phyloP scores from a whole-genome alignment of 108 stramenopile species.

The Asterionellopsis glacialis region DNA sequence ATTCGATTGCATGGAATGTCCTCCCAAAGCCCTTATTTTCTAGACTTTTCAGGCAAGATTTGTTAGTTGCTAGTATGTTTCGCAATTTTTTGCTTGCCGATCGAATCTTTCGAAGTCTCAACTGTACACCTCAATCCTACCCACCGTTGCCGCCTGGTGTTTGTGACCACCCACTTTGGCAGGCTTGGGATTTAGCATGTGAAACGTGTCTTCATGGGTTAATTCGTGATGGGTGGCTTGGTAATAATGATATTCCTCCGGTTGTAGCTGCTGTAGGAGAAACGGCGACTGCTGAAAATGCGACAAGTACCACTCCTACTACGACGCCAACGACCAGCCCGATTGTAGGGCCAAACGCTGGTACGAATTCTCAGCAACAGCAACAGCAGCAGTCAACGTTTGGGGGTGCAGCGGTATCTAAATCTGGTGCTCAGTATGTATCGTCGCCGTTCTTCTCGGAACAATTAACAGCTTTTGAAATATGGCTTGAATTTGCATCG shows the following conservation, averaged over 20 bases:
- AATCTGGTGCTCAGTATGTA: constrained; percentile 5
- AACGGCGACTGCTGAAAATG: not conserved
- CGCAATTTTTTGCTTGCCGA: constrained; percentile 99
- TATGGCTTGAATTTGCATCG: constrained; percentile 92
- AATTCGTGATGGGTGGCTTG: constrained; percentile 60
- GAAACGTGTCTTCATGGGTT: constrained; percentile 89
- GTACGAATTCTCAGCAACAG: not conserved
- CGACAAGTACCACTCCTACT: constrained; percentile 1
- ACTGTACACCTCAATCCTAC: constrained; percentile 89
- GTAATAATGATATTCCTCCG: constrained; percentile 14
- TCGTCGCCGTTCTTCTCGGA: constrained; percentile 93
- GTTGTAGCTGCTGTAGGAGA: constrained; percentile 19
- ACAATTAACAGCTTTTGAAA: constrained; percentile 96
- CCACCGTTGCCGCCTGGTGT: constrained; percentile 93
- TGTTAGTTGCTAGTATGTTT: constrained; percentile 94
- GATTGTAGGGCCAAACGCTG: too few relatives aligned
- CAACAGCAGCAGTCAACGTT: not conserved
- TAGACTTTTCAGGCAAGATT: constrained; percentile 95
- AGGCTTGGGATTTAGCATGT: constrained; percentile 97
- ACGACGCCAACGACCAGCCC: not conserved
- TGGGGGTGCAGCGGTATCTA: too few relatives aligned
- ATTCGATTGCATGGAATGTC: constrained; percentile 99
- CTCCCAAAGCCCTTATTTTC: constrained; percentile 94
- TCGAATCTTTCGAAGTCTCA: constrained; percentile 83
- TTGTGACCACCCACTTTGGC: constrained; percentile 95